These are phyloP conservation scores for Flaveria floridana DNA, from an alignment of 140 eudicot genomes.

Conservation along the genomic window DNA sequence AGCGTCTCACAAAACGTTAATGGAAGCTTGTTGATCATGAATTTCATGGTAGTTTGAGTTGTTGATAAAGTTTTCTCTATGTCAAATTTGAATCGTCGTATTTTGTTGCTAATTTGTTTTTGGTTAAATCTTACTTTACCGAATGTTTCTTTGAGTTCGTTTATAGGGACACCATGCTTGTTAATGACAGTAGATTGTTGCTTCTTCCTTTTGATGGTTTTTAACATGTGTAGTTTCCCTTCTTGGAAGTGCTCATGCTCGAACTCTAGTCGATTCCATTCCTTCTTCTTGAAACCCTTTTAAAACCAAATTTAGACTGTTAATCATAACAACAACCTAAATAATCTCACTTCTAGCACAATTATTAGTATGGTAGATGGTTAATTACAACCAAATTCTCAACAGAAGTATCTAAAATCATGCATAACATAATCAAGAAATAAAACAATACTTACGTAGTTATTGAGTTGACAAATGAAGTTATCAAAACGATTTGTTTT, in stretches of 20 bases:
- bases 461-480: slow-evolving; percentile 24
- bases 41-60: background rate
- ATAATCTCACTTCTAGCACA: no score
- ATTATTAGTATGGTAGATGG: background rate
- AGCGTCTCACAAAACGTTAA: background rate
- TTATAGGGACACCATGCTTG: slow-evolving; percentile 1
- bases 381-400: background rate
- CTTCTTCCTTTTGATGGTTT: slow-evolving; percentile 12
- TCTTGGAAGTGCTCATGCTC: slow-evolving; percentile 36
- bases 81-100: slow-evolving; percentile 9
- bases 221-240: slow-evolving; percentile 34
- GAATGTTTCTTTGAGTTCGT: background rate
- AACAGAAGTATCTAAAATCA: background rate
- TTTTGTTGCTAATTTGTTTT: slow-evolving; percentile 3
- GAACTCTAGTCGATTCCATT: slow-evolving; percentile 37
- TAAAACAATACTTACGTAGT: slow-evolving; percentile 14
- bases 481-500: slow-evolving; percentile 3
- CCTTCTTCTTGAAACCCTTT: slow-evolving; percentile 50
- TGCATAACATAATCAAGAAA: background rate
- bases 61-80: background rate
- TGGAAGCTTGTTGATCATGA: background rate
- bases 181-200: slow-evolving; percentile 2
- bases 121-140: background rate
- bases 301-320: background rate
- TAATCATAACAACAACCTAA: background rate